Percentiles rank a stretch among this genome's conserved stretches.
phyloP scores from a whole-genome alignment of 345 rosid species.

The Anastatica hierochuntica region DNA sequence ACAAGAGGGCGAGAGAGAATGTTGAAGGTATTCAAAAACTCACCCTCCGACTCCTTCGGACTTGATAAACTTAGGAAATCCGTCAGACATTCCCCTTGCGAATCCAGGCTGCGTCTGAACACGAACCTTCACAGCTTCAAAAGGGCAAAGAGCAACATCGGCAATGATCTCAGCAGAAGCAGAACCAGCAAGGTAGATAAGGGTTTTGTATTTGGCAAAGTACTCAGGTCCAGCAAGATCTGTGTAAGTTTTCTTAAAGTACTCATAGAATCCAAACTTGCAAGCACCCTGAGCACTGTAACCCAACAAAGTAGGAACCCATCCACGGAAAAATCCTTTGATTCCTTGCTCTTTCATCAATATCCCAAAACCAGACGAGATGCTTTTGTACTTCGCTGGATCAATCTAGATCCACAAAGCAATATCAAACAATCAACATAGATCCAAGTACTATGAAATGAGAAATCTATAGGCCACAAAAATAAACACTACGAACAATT shows the following conservation, averaged over 20 bases:
- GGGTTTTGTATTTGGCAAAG: conserved; percentile 74
- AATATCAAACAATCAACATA: no score
- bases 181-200: conserved; percentile 97
- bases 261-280: conserved; percentile 97
- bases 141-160: conserved; percentile 87
- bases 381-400: conserved; percentile 89
- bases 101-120: conserved; percentile 99
- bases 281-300: conserved; percentile 99
- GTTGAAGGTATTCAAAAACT: conserved; percentile 9
- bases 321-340: conserved; percentile 94
- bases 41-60: conserved; percentile 90
- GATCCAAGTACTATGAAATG: no score
- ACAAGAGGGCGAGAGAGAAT: neutral
- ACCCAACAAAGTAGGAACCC: conserved; percentile 96
- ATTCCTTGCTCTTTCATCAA: conserved; percentile 82
- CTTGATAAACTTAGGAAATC: conserved; percentile 82
- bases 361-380: conserved; percentile 83
- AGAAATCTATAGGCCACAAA: no score
- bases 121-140: conserved; percentile 98
- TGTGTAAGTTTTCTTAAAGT: conserved; percentile 84
- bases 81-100: conserved; percentile 91
- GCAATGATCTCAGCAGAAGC: conserved; percentile 97
- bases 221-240: conserved; percentile 94
- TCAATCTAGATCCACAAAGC: conserved; percentile 54
- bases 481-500: no score